Percentiles rank a stretch among this genome's conserved stretches.
These are phyloP conservation scores for Microbotryum scabiosae DNA, from an alignment of 1,284 basidiomycete species.

Conservation along the genomic window DNA sequence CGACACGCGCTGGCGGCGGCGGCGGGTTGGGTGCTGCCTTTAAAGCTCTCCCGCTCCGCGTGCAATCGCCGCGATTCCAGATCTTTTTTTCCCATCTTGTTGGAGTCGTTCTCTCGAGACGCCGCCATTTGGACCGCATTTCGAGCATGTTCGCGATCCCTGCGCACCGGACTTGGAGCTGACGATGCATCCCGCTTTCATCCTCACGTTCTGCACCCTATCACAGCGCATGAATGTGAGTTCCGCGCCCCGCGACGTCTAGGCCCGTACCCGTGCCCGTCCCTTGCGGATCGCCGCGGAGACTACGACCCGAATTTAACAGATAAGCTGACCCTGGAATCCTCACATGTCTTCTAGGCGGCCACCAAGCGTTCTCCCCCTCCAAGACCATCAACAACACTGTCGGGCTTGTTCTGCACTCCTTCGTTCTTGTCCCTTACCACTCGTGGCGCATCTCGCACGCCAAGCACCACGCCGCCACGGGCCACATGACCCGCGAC, in stretches of 20 bases:
- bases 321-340: background rate
- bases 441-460: constrained; percentile 98
- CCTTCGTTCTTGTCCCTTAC: constrained; percentile 87
- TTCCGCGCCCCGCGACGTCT: background rate
- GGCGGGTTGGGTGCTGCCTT: too few relatives aligned
- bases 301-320: background rate
- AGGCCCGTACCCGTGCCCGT: too few relatives aligned
- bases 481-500: constrained; percentile 88
- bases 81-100: too few relatives aligned
- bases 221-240: constrained; percentile 31
- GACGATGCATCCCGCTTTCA: background rate
- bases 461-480: constrained; percentile 92
- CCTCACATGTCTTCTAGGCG: constrained; percentile 42
- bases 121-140: too few relatives aligned
- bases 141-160: too few relatives aligned
- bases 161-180: background rate
- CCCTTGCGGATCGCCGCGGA: background rate
- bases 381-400: constrained; percentile 88
- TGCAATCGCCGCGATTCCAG: too few relatives aligned
- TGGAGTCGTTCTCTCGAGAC: too few relatives aligned
- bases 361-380: constrained; percentile 95
- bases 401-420: constrained; percentile 91
- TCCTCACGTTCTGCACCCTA: background rate
- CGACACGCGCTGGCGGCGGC: too few relatives aligned
- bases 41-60: too few relatives aligned